These are phyloP conservation scores for Starmerella sp. DNA, from an alignment of 805 yeast genomes.

Conservation along the genomic window DNA sequence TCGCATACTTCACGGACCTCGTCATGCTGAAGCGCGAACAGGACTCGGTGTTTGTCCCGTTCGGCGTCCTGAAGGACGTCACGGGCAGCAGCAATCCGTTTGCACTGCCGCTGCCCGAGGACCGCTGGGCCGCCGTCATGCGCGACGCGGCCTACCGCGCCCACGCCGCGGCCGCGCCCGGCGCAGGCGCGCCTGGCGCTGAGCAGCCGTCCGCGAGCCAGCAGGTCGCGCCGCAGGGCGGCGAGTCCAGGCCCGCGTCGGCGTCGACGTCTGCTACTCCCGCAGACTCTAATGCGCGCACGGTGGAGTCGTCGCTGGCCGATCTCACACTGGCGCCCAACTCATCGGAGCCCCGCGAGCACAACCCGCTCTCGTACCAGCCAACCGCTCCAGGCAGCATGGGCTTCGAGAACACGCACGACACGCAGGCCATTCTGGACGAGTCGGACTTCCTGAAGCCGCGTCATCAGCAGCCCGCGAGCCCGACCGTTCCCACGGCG, in stretches of 20 bases:
- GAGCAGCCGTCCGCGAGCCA: background rate
- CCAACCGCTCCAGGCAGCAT: background rate
- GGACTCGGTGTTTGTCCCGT: slow-evolving; percentile 39
- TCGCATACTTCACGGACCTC: slow-evolving; percentile 36
- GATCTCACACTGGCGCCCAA: background rate
- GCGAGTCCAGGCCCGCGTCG: background rate
- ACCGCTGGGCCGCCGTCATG: slow-evolving; percentile 16
- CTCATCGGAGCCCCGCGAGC: background rate
- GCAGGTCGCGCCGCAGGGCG: background rate
- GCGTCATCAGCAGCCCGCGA: background rate
- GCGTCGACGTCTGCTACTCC: background rate
- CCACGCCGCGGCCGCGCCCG: background rate
- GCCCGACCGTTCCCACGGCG: background rate
- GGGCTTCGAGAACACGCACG: background rate
- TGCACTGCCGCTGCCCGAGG: slow-evolving; percentile 24
- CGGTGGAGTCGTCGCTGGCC: slow-evolving; percentile 4
- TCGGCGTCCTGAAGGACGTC: slow-evolving; percentile 42
- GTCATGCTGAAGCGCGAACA: slow-evolving; percentile 50
- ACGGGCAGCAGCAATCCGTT: slow-evolving; percentile 54
- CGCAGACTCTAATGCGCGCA: background rate
- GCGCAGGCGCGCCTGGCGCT: background rate
- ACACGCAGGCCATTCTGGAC: background rate
- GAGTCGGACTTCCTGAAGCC: background rate
- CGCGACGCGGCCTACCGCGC: background rate
- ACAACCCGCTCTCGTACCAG: background rate